These are phyloP conservation scores for Fusarium ambrosium DNA, from an alignment of 2,329 filamentous ascomycete species.

Conservation along the genomic window DNA sequence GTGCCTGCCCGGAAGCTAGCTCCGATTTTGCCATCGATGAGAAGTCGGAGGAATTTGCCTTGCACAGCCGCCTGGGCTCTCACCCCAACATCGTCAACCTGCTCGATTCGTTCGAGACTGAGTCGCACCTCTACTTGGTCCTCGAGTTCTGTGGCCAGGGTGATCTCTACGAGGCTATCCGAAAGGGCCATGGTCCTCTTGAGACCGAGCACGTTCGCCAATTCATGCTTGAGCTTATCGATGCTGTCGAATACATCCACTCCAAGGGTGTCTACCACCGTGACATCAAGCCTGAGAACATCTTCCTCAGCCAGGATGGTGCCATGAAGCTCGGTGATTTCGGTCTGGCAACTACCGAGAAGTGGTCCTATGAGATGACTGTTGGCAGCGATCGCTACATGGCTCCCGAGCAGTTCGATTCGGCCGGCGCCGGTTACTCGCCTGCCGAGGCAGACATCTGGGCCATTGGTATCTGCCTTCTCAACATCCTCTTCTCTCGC, in stretches of 20 bases:
- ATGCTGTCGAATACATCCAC: constrained; percentile 92
- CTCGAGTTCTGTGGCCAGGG: constrained; percentile 96
- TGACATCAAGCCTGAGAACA: constrained; percentile 99
- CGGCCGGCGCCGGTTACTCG: constrained; percentile 87
- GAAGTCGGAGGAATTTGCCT: constrained; percentile 82
- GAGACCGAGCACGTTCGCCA: constrained; percentile 97
- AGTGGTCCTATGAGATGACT: constrained; percentile 91
- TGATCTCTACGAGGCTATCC: constrained; percentile 97
- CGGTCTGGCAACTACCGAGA: constrained; percentile 88
- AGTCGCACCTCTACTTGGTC: constrained; percentile 90
- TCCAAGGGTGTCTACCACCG: constrained; percentile 92
- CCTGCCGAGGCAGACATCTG: constrained; percentile 95
- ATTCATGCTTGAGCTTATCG: constrained; percentile 95
- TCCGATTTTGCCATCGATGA: constrained; percentile 83
- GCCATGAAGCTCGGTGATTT: constrained; percentile 98
- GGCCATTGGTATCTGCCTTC: constrained; percentile 95
- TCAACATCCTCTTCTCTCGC: constrained; percentile 96
- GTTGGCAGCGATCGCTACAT: constrained; percentile 99
- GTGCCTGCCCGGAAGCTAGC: constrained; percentile 70
- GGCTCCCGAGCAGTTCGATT: constrained; percentile 98
- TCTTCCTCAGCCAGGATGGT: constrained; percentile 89
- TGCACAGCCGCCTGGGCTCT: constrained; percentile 82
- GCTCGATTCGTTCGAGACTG: constrained; percentile 90
- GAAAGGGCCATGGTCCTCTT: constrained; percentile 85
- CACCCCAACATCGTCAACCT: constrained; percentile 97